phyloP scores from a whole-genome alignment of 495 filamentous ascomycete species.

The Neurospora cerealis region DNA sequence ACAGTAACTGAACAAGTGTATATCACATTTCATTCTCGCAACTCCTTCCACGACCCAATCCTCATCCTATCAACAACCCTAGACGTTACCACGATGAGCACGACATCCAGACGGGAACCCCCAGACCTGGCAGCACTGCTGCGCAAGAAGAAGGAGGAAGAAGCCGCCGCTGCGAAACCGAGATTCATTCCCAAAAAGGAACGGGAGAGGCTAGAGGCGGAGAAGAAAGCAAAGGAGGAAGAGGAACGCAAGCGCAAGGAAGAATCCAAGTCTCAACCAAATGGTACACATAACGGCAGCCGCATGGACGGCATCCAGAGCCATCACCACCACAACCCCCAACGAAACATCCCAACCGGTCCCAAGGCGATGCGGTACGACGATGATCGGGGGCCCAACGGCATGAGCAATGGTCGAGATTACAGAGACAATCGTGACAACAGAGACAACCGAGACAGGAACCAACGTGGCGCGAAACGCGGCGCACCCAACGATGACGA shows the following conservation, averaged over 20 bases:
- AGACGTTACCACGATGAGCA: background rate
- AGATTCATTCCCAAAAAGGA: conserved; percentile 88
- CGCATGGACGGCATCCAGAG: background rate
- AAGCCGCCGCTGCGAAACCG: conserved; percentile 52
- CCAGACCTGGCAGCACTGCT: conserved; percentile 39
- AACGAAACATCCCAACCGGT: conserved; percentile 55
- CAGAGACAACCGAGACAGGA: conserved; percentile 24
- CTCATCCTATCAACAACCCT: background rate
- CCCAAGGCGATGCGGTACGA: conserved; percentile 62
- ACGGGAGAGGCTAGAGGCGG: conserved; percentile 74
- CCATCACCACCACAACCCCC: conserved; percentile 14
- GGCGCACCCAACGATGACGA: conserved; percentile 26
- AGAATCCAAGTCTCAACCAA: conserved; percentile 22
- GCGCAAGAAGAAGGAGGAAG: conserved; percentile 37
- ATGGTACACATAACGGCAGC: conserved; percentile 10
- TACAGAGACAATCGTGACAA: conserved; percentile 36
- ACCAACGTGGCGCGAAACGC: conserved; percentile 16
- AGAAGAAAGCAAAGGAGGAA: conserved; percentile 78
- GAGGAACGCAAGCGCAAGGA: conserved; percentile 53
- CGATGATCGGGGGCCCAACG: conserved; percentile 22
- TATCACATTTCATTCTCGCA: background rate
- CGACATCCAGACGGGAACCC: conserved; percentile 24
- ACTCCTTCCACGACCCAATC: background rate
- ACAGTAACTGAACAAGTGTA: background rate
- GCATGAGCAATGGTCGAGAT: conserved; percentile 42